Percentiles rank a stretch among this genome's conserved stretches.
These are phyloP conservation scores for Thelephora ganbajun DNA, from an alignment of 768 basidiomycete genomes.

Conservation along the genomic window DNA sequence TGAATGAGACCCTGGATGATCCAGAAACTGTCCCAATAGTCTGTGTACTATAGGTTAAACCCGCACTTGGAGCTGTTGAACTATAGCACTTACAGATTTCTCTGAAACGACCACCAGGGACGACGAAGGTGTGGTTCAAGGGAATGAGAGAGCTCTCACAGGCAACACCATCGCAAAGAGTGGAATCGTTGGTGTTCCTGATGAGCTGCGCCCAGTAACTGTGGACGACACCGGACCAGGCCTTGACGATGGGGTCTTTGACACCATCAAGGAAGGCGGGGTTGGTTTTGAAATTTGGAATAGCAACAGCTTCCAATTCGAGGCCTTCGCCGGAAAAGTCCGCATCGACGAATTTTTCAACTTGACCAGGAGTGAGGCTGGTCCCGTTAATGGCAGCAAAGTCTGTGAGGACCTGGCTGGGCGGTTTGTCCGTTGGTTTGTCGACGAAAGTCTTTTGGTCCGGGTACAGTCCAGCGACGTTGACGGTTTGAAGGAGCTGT, in stretches of 20 bases:
- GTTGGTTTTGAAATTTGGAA: conserved; percentile 45
- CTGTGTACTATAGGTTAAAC: conserved; percentile 12
- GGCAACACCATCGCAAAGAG: conserved; percentile 39
- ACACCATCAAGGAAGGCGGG: conserved; percentile 65
- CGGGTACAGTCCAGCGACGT: conserved; percentile 56
- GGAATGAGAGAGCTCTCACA: conserved; percentile 86
- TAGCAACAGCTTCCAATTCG: conserved; percentile 51
- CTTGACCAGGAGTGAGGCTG: conserved; percentile 42
- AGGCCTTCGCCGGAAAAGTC: conserved; percentile 79
- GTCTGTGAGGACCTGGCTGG: conserved; percentile 54
- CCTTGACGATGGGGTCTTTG: conserved; percentile 50
- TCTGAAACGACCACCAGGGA: conserved; percentile 79
- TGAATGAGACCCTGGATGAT: conserved; percentile 78
- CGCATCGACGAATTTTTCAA: conserved; percentile 55
- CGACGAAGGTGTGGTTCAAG: conserved; percentile 81
- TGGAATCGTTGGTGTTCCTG: conserved; percentile 55
- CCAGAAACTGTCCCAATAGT: conserved; percentile 70
- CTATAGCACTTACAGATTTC: conserved; percentile 54
- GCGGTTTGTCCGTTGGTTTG: conserved; percentile 61
- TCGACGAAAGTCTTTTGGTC: conserved; percentile 89
- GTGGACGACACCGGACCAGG: conserved; percentile 70
- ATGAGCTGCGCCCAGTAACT: conserved; percentile 76
- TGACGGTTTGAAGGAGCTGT: conserved; percentile 76
- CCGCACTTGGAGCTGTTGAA: background rate
- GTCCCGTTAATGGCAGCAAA: conserved; percentile 37